These are phyloP conservation scores for Aschersonia sp. DNA, from an alignment of 2,329 filamentous ascomycete genomes.

Conservation along the genomic window DNA sequence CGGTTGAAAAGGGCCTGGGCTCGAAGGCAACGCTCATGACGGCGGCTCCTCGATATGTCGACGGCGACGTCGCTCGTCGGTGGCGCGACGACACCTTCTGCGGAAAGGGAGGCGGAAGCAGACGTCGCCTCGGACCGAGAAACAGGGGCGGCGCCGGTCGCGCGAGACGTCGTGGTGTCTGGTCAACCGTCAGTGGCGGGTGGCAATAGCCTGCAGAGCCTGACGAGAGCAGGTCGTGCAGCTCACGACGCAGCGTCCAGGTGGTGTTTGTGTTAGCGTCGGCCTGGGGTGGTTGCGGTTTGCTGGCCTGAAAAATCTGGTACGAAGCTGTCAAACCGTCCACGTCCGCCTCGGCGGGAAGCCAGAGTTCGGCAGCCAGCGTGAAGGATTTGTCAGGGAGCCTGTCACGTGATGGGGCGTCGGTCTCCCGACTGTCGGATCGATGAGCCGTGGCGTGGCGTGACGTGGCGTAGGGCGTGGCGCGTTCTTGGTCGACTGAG, in stretches of 20 bases:
- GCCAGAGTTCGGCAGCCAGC: conserved; percentile 4
- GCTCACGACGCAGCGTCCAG: conserved; percentile 6
- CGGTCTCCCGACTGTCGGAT: not conserved
- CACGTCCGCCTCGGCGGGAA: conserved; percentile 4
- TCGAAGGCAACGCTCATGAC: conserved; percentile 40
- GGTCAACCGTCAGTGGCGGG: conserved; percentile 1
- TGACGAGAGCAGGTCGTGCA: conserved; percentile 3
- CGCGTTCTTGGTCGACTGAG: not conserved
- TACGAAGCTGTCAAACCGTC: conserved; percentile 9
- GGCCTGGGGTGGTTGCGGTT: conserved; percentile 4
- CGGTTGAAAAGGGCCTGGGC: conserved; percentile 31
- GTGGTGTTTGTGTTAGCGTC: conserved; percentile 3
- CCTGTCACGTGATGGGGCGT: conserved; percentile 2
- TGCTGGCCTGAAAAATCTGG: conserved; percentile 14
- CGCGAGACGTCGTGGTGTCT: conserved; percentile 3
- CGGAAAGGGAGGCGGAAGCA: conserved; percentile 3
- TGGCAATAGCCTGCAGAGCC: conserved; percentile 1
- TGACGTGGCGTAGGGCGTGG: not conserved
- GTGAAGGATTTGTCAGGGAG: not conserved
- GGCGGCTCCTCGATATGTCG: conserved; percentile 9
- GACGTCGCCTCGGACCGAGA: conserved; percentile 1
- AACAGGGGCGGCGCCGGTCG: conserved; percentile 2
- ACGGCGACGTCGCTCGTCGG: conserved; percentile 5
- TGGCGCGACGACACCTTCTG: conserved; percentile 4
- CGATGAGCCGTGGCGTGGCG: too few relatives aligned